These are phyloP conservation scores for Fusarium albidum DNA, from an alignment of 2,329 filamentous ascomycete species.

Conservation along the genomic window DNA sequence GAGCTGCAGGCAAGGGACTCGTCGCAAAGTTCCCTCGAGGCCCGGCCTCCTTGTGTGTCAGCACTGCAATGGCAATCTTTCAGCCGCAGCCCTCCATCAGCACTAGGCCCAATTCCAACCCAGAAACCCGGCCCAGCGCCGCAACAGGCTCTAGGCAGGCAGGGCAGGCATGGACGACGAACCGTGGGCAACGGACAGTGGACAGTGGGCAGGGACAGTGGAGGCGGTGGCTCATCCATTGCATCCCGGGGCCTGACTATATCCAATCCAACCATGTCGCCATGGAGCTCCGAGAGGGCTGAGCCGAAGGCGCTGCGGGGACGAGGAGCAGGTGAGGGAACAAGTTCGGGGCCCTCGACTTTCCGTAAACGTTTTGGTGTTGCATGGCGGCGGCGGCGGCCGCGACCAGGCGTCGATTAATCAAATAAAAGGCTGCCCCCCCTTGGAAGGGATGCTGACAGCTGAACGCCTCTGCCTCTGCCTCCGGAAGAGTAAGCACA, in stretches of 20 bases:
- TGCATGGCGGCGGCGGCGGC: slow-evolving; percentile 18
- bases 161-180: slow-evolving; percentile 18
- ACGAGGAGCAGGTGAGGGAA: slow-evolving; percentile 15
- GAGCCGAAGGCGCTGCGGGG: slow-evolving; percentile 36
- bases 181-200: slow-evolving; percentile 1
- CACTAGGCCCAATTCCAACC: slow-evolving; percentile 37
- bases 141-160: slow-evolving; percentile 15
- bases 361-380: slow-evolving; percentile 5
- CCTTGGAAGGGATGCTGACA: slow-evolving; percentile 3
- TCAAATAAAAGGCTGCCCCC: slow-evolving; percentile 32
- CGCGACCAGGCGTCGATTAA: slow-evolving; percentile 15
- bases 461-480: slow-evolving; percentile 4
- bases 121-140: slow-evolving; percentile 23
- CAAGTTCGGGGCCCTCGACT: slow-evolving; percentile 19
- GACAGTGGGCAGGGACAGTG: slow-evolving; percentile 5
- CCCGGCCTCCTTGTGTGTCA: slow-evolving; percentile 17
- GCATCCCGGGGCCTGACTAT: slow-evolving; percentile 25
- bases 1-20: slow-evolving; percentile 1
- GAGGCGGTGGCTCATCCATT: slow-evolving; percentile 36
- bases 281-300: slow-evolving; percentile 36
- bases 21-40: slow-evolving; percentile 24
- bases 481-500: slow-evolving; percentile 1
- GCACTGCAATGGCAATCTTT: slow-evolving; percentile 27
- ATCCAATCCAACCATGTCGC: slow-evolving; percentile 32
- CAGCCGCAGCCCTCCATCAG: slow-evolving; percentile 41